Conservation (phyloP, 1,139 yeast species). For the Protomyces gravidus region DNA sequence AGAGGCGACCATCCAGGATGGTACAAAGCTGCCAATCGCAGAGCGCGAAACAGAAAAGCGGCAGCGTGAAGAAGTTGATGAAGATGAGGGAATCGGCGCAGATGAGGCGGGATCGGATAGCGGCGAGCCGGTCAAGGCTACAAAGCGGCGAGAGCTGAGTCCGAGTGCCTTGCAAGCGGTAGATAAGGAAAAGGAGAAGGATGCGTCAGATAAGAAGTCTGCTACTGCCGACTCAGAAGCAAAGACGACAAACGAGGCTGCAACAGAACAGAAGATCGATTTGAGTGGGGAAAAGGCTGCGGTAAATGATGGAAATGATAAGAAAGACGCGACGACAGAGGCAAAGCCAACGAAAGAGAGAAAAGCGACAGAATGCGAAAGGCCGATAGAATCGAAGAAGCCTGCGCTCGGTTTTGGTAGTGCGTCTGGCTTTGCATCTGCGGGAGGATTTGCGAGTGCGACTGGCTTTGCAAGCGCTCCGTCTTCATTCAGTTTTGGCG, state of each 20-base stretch:
- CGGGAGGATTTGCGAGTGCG: not conserved
- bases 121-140: not conserved
- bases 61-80: constrained; percentile 4
- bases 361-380: not conserved
- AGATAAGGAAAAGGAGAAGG: not conserved
- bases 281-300: not conserved
- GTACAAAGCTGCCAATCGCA: not conserved
- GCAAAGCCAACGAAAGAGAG: not conserved
- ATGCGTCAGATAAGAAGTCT: not conserved
- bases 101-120: not conserved
- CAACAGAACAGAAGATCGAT: not conserved
- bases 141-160: not conserved
- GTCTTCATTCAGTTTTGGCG: not conserved
- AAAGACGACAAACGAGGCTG: not conserved
- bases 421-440: not conserved
- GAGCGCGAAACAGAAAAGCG: constrained; percentile 1
- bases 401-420: not conserved
- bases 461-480: not conserved
- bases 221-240: not conserved
- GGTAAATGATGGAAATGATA: not conserved
- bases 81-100: not conserved
- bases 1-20: not conserved
- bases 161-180: not conserved
- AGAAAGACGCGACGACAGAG: not conserved
- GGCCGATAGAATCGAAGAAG: not conserved